Conservation (phyloP, 495 filamentous ascomycete species). For the Aspergillus sparsus region DNA sequence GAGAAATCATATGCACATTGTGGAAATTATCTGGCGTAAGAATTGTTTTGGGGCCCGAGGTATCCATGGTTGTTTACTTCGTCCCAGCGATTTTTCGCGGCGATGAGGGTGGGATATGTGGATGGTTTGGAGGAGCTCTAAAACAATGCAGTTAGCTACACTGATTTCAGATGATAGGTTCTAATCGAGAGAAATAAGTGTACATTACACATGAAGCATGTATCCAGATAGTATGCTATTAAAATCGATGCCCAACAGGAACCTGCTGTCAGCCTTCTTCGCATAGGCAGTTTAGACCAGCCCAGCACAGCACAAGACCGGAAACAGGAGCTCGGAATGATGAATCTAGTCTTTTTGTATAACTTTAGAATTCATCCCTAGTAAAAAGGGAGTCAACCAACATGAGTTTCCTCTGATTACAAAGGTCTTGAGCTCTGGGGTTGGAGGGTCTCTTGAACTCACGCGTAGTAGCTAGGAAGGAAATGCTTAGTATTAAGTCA, state of each 20-base stretch:
- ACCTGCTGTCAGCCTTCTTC: conserved; percentile 34
- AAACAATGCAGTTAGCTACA: conserved; percentile 24
- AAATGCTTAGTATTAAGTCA: conserved; percentile 15
- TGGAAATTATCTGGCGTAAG: conserved; percentile 50
- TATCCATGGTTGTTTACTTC: conserved; percentile 41
- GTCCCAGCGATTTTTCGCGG: conserved; percentile 18
- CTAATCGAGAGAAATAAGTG: neutral
- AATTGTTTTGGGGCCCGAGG: conserved; percentile 40
- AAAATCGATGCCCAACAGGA: conserved; percentile 30
- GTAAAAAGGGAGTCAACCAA: neutral
- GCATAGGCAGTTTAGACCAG: conserved; percentile 32
- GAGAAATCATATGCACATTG: conserved; percentile 55
- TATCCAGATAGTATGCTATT: conserved; percentile 21
- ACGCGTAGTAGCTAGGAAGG: conserved; percentile 23
- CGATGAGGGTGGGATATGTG: conserved; percentile 28
- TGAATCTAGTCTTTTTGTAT: neutral
- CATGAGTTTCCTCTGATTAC: conserved; percentile 4
- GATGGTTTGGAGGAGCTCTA: conserved; percentile 37
- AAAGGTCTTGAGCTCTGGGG: conserved; percentile 15
- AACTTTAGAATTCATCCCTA: neutral
- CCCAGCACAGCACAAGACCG: conserved; percentile 25
- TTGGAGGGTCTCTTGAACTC: conserved; percentile 24
- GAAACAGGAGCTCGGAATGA: conserved; percentile 15
- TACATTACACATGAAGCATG: conserved; percentile 32
- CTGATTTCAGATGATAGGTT: neutral